Percentiles rank a stretch among this genome's conserved stretches.
phyloP scores from a whole-genome alignment of 176 grass and related monocot species.

The Carex cristatella region DNA sequence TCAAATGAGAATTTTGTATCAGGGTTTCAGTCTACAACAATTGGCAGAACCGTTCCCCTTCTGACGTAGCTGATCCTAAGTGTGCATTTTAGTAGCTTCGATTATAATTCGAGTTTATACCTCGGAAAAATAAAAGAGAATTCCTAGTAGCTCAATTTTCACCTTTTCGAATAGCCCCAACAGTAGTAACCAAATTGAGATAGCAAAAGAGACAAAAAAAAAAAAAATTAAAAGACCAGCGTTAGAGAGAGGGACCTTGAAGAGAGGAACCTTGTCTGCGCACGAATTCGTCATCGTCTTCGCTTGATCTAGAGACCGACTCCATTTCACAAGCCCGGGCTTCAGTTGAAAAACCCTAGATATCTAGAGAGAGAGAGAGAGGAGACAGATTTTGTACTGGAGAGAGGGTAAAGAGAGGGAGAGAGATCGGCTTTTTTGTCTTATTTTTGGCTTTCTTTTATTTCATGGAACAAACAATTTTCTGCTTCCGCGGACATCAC shows the following conservation, averaged over 20 bases:
- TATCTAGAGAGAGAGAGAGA: not conserved
- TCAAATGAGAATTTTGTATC: not conserved
- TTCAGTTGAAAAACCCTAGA: conserved; percentile 23
- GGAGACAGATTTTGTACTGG: not conserved
- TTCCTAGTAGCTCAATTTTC: not conserved
- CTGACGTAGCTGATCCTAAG: not conserved
- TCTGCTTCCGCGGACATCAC: not conserved
- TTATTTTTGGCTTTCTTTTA: not conserved
- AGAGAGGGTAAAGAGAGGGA: not conserved
- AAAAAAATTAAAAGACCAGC: not conserved
- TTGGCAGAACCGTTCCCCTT: not conserved
- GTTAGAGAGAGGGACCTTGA: conserved; percentile 14
- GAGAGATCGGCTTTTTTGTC: not conserved
- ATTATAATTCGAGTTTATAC: not conserved
- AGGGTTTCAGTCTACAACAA: not conserved
- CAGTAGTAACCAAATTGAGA: conserved; percentile 1
- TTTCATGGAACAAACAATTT: not conserved
- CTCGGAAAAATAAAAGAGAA: not conserved
- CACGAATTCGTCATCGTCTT: conserved; percentile 22
- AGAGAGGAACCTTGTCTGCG: conserved; percentile 16
- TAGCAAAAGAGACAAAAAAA: not conserved
- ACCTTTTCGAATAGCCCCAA: not conserved
- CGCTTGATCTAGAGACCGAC: conserved; percentile 26
- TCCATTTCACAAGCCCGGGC: conserved; percentile 11
- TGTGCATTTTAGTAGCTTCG: not conserved